Percentiles rank a stretch among this genome's conserved stretches.
Conservation (phyloP, 768 basidiomycete species). For the Amanita jacksonii region DNA sequence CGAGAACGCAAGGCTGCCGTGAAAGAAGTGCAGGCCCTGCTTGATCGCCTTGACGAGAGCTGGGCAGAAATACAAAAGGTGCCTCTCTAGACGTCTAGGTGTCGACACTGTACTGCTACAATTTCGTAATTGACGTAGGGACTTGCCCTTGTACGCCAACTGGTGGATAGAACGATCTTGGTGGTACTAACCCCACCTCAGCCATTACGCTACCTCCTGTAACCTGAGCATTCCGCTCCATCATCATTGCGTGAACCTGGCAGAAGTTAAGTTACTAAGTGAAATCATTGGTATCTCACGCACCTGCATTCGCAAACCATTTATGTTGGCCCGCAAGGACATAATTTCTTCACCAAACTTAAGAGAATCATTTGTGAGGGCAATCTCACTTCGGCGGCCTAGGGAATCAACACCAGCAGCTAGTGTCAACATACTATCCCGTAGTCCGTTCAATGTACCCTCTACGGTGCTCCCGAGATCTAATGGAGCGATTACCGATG, state of each 20-base stretch:
- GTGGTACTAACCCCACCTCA: slow-evolving; percentile 2
- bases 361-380: slow-evolving; percentile 60
- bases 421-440: slow-evolving; percentile 51
- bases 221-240: slow-evolving; percentile 59
- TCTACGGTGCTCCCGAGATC: slow-evolving; percentile 55
- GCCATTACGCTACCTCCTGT: slow-evolving; percentile 28
- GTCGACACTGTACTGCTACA: slow-evolving; percentile 9
- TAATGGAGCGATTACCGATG: slow-evolving; percentile 43
- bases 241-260: slow-evolving; percentile 63
- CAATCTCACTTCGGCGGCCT: slow-evolving; percentile 54
- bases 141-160: no score
- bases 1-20: slow-evolving; percentile 80
- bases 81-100: slow-evolving; percentile 8
- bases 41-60: slow-evolving; percentile 70
- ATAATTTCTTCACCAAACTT: slow-evolving; percentile 67
- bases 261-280: slow-evolving; percentile 10
- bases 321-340: slow-evolving; percentile 56
- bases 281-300: slow-evolving; percentile 13
- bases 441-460: slow-evolving; percentile 46
- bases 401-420: slow-evolving; percentile 52
- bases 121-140: slow-evolving; percentile 12
- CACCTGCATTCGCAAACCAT: slow-evolving; percentile 76
- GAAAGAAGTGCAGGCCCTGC: slow-evolving; percentile 69
- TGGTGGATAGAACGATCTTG: slow-evolving; percentile 3
- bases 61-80: slow-evolving; percentile 32